A percentile compares a stretch with the other conserved stretches of the same genome.
Conservation (phyloP, 495 filamentous ascomycete genomes). For the Neurospora cerealis region DNA sequence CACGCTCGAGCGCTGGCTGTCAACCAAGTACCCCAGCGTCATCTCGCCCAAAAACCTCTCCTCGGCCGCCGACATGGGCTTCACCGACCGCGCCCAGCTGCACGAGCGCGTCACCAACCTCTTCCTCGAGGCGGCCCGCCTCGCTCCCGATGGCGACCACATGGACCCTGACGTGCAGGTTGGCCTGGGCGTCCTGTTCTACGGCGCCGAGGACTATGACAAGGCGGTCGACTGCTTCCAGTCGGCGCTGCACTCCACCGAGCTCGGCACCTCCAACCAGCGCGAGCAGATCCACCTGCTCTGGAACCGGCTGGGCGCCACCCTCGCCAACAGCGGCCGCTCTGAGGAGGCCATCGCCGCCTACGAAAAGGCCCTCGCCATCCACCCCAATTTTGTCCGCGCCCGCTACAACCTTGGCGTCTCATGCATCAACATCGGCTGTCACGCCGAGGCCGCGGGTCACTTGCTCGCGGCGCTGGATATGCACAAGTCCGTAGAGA, state of each 20-base stretch:
- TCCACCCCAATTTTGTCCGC: constrained; percentile 91
- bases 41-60: constrained; percentile 58
- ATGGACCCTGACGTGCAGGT: constrained; percentile 99
- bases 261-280: constrained; percentile 67
- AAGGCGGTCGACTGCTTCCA: constrained; percentile 99
- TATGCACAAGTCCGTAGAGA: constrained; percentile 95
- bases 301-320: constrained; percentile 96
- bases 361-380: constrained; percentile 81
- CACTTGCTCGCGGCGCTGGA: constrained; percentile 86
- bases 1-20: constrained; percentile 92
- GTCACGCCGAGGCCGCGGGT: constrained; percentile 82
- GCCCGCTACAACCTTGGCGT: constrained; percentile 96
- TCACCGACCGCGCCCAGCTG: constrained; percentile 82
- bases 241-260: constrained; percentile 71
- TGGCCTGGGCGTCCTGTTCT: constrained; percentile 93
- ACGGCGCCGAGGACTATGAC: constrained; percentile 93
- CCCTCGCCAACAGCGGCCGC: constrained; percentile 86
- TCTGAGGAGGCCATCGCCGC: constrained; percentile 93
- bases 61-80: constrained; percentile 65
- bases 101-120: constrained; percentile 83
- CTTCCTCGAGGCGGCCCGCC: constrained; percentile 85
- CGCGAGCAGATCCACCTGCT: constrained; percentile 76
- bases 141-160: constrained; percentile 71
- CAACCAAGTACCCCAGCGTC: constrained; percentile 79
- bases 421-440: constrained; percentile 94